Conservation (phyloP, 371 early-diverging fungal species). For the Apophysomyces elegans region DNA sequence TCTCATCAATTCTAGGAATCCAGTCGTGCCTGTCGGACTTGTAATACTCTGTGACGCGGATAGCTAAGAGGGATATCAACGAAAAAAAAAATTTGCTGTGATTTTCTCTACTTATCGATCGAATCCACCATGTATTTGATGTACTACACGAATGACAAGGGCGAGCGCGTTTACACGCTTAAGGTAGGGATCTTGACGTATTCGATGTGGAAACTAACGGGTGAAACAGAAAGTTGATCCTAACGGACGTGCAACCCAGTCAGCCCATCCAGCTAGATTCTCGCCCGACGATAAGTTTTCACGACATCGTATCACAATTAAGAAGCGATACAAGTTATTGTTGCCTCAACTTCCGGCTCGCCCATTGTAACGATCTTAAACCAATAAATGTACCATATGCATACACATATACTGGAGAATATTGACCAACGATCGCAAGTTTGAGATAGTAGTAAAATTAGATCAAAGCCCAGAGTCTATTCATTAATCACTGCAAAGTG, state of each 20-base stretch:
- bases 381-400: neutral
- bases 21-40: too few relatives aligned
- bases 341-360: slow-evolving; percentile 73
- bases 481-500: too few relatives aligned
- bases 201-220: neutral
- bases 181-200: slow-evolving; percentile 64
- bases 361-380: slow-evolving; percentile 28
- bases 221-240: slow-evolving; percentile 77
- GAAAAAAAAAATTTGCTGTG: slow-evolving; percentile 6
- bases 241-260: slow-evolving; percentile 84
- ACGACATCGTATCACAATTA: slow-evolving; percentile 96
- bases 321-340: slow-evolving; percentile 92
- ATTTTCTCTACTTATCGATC: neutral
- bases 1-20: too few relatives aligned
- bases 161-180: slow-evolving; percentile 96
- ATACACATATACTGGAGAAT: neutral
- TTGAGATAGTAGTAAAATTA: neutral
- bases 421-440: neutral
- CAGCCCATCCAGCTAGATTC: slow-evolving; percentile 98
- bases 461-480: too few relatives aligned
- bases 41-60: too few relatives aligned
- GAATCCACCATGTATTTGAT: slow-evolving; percentile 90
- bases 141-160: slow-evolving; percentile 81
- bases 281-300: slow-evolving; percentile 99
- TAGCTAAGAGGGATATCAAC: too few relatives aligned